These are phyloP conservation scores for Umbelopsis sp. DNA, from an alignment of 192 early-diverging fungal species.

Conservation along the genomic window DNA sequence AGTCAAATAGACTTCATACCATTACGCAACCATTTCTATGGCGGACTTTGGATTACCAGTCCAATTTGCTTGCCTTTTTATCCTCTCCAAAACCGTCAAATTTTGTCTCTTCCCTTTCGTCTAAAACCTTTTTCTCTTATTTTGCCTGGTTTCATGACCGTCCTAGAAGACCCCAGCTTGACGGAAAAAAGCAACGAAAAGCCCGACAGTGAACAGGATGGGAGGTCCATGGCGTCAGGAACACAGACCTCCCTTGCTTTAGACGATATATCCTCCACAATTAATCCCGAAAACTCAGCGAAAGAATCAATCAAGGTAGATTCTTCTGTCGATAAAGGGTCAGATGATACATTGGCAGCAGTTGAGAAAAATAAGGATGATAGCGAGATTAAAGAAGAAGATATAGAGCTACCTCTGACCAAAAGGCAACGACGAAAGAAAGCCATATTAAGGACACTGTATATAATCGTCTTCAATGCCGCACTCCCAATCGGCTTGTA, in stretches of 20 bases:
- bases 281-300: not conserved
- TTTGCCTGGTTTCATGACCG: conserved; percentile 15
- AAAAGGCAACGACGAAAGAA: conserved; percentile 3
- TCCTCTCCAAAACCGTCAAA: not conserved
- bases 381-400: not conserved
- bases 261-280: not conserved
- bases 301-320: not conserved
- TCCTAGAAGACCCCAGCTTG: not conserved
- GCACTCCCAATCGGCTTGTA: conserved; percentile 37
- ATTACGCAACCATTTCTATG: too few species aligned
- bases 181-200: not conserved
- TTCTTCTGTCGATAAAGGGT: not conserved
- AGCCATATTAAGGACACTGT: conserved; percentile 1
- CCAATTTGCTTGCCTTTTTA: too few species aligned
- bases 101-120: not conserved
- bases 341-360: not conserved
- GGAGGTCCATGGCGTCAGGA: not conserved
- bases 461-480: conserved; percentile 34
- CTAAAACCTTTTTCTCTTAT: not conserved
- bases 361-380: not conserved
- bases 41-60: too few species aligned
- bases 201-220: not conserved
- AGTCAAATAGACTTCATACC: too few species aligned
- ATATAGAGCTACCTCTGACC: not conserved
- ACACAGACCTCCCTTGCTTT: not conserved